phyloP scores from a whole-genome alignment of 306 rosid genomes.

The Calophaca sinica region DNA sequence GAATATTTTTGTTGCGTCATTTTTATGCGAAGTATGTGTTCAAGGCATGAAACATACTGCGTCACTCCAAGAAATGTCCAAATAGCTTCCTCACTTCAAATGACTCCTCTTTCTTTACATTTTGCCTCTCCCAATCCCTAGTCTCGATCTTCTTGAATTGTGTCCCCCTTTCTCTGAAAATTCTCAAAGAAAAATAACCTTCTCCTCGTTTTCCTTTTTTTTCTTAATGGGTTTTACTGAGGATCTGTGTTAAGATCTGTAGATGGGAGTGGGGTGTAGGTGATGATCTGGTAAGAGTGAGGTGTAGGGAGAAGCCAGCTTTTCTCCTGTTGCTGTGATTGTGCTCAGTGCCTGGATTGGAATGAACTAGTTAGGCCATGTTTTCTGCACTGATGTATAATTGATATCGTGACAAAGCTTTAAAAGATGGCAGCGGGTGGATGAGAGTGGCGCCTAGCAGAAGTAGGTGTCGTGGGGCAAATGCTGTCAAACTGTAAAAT shows the following conservation, averaged over 20 bases:
- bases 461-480: background rate
- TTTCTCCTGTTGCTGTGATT: background rate
- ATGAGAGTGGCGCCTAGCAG: background rate
- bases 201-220: background rate
- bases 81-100: background rate
- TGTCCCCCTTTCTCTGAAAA: background rate
- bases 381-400: background rate
- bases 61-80: too few relatives aligned
- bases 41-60: too few relatives aligned
- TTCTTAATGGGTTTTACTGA: background rate
- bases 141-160: background rate
- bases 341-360: background rate
- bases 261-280: background rate
- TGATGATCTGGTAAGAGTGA: background rate
- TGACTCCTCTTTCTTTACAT: background rate
- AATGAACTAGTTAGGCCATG: background rate
- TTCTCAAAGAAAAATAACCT: background rate
- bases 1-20: too few relatives aligned
- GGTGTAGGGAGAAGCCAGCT: background rate
- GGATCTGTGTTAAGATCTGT: background rate
- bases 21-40: too few relatives aligned
- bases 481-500: background rate
- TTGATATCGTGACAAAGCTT: background rate
- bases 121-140: background rate
- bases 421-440: background rate